Evolutionary conservation across 164 flowering plant species (phyloP).

Genomic region (Dillenia turbinata): DNA sequence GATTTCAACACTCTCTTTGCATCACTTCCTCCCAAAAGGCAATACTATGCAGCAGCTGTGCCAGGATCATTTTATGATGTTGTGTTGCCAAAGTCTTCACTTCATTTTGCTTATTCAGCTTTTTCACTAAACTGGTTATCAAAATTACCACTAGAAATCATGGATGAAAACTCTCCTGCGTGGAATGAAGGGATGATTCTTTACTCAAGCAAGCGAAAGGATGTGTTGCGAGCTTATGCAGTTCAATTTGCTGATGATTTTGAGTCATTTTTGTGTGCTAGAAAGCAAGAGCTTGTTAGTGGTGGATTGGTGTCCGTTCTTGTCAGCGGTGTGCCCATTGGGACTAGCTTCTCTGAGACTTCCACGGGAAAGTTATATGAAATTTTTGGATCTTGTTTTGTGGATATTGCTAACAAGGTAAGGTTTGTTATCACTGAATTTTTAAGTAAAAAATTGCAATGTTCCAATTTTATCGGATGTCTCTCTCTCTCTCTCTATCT

Average conservation of each 20-base stretch:
- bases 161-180: slow-evolving; percentile 2
- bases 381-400: slow-evolving; percentile 1
- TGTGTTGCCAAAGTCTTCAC: slow-evolving; percentile 21
- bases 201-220: neutral
- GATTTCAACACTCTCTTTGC: slow-evolving; percentile 30
- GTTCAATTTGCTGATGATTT: slow-evolving; percentile 18
- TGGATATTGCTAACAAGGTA: slow-evolving; percentile 12
- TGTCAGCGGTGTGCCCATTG: slow-evolving; percentile 3
- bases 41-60: slow-evolving; percentile 19
- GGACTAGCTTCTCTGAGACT: slow-evolving; percentile 3
- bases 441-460: no score
- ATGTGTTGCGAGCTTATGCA: slow-evolving; percentile 17
- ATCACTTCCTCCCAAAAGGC: slow-evolving; percentile 12
- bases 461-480: no score
- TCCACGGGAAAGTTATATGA: neutral
- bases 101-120: slow-evolving; percentile 24
- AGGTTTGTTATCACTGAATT: no score
- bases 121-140: slow-evolving; percentile 29
- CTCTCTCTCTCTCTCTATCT: neutral
- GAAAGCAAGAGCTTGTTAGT: slow-evolving; percentile 17
- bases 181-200: slow-evolving; percentile 23
- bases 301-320: slow-evolving; percentile 20
- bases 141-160: slow-evolving; percentile 13
- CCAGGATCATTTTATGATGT: slow-evolving; percentile 32
- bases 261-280: slow-evolving; percentile 10